Percentiles rank a stretch among this genome's conserved stretches.
Conservation (phyloP, 2,329 filamentous ascomycete species). For the Trichocomaceae sp. region DNA sequence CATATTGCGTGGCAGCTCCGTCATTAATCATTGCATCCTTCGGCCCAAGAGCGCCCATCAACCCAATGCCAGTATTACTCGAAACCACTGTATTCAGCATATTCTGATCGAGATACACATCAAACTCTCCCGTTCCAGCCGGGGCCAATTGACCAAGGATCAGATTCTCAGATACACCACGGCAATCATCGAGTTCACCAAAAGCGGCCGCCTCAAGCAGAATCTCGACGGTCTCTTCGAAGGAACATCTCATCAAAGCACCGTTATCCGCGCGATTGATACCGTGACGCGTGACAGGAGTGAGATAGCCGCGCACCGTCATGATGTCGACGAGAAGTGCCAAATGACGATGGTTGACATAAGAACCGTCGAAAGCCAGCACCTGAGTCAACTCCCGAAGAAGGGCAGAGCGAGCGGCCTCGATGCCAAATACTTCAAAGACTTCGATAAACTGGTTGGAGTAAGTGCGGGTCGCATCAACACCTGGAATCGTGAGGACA, state of each 20-base stretch:
- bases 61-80: constrained; percentile 65
- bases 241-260: constrained; percentile 98
- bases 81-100: constrained; percentile 94
- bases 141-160: constrained; percentile 97
- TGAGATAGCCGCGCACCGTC: constrained; percentile 89
- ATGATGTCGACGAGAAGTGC: constrained; percentile 94
- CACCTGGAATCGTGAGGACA: constrained; percentile 78
- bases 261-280: constrained; percentile 98
- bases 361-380: constrained; percentile 96
- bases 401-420: constrained; percentile 80
- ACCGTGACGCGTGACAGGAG: constrained; percentile 94
- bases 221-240: constrained; percentile 98
- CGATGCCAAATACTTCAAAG: constrained; percentile 91
- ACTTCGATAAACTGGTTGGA: constrained; percentile 96
- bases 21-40: constrained; percentile 66
- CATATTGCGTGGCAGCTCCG: constrained; percentile 90
- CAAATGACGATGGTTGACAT: constrained; percentile 98
- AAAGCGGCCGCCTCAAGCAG: constrained; percentile 89
- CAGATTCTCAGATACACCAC: constrained; percentile 96
- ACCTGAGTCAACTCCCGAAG: constrained; percentile 86
- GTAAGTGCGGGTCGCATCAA: constrained; percentile 78
- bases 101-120: constrained; percentile 84
- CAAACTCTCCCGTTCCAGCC: constrained; percentile 93
- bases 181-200: constrained; percentile 94
- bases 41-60: constrained; percentile 67